Evolutionary conservation across 345 rosid species (phyloP).

Genomic region (Barbarea vulgaris): DNA sequence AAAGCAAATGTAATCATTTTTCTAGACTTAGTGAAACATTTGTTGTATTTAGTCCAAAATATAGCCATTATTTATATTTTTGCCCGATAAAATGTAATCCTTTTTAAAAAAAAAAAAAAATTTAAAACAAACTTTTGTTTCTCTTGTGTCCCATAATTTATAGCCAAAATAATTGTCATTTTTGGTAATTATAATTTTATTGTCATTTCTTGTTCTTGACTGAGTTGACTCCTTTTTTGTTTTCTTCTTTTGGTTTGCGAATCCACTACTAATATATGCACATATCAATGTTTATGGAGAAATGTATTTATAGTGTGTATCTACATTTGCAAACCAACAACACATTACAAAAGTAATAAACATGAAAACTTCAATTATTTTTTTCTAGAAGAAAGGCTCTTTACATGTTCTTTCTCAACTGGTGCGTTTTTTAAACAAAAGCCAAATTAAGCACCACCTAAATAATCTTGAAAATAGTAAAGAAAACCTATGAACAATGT

Average conservation of each 20-base stretch:
- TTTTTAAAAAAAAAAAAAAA: background rate
- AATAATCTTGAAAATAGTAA: constrained; percentile 8
- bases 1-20: background rate
- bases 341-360: constrained; percentile 17
- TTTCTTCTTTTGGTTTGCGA: background rate
- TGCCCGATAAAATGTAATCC: background rate
- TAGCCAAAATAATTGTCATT: background rate
- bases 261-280: background rate
- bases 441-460: constrained; percentile 5
- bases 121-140: background rate
- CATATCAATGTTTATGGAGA: background rate
- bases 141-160: background rate
- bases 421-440: background rate
- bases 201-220: background rate
- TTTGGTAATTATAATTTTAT: background rate
- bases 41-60: background rate
- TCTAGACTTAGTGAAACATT: background rate
- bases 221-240: background rate
- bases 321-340: constrained; percentile 26
- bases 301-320: constrained; percentile 3
- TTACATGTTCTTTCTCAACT: constrained; percentile 10
- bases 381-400: constrained; percentile 20
- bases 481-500: constrained; percentile 35
- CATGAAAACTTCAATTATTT: background rate
- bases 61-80: constrained; percentile 1